phyloP scores from a whole-genome alignment of 2,329 filamentous ascomycete genomes.

The Penicillium sp. region DNA sequence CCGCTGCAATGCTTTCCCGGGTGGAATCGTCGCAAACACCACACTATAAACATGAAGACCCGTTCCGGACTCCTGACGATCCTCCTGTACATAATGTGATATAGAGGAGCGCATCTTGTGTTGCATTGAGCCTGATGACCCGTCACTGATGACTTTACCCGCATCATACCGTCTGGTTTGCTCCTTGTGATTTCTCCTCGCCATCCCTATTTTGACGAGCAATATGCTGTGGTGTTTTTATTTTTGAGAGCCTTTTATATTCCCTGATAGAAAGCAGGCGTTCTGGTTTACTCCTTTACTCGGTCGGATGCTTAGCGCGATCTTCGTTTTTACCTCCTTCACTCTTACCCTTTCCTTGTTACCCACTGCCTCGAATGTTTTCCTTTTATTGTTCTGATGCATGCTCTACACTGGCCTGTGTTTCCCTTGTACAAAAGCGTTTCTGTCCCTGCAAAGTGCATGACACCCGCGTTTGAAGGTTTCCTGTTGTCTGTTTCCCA shows the following conservation, averaged over 20 bases:
- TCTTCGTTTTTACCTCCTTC: conserved; percentile 16
- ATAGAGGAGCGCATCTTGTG: conserved; percentile 26
- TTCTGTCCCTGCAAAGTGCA: conserved; percentile 20
- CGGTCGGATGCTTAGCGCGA: conserved; percentile 35
- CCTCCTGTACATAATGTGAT: conserved; percentile 33
- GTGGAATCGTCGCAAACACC: conserved; percentile 67
- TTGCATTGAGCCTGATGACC: conserved; percentile 31
- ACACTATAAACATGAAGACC: conserved; percentile 33
- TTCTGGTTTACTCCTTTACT: conserved; percentile 35
- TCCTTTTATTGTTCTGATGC: conserved; percentile 9
- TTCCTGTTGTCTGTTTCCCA: conserved; percentile 13
- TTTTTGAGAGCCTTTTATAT: conserved; percentile 36
- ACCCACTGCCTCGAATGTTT: background rate
- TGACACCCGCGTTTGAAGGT: conserved; percentile 14
- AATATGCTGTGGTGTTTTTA: conserved; percentile 27
- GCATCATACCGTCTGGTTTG: conserved; percentile 33
- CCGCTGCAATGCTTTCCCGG: conserved; percentile 77
- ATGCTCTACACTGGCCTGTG: conserved; percentile 16
- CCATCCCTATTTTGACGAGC: conserved; percentile 22
- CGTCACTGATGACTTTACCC: conserved; percentile 30
- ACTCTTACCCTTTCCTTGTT: conserved; percentile 12
- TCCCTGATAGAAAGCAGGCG: conserved; percentile 43
- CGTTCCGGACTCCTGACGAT: conserved; percentile 36
- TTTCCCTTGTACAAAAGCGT: conserved; percentile 37
- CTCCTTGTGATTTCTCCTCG: conserved; percentile 20